These are phyloP conservation scores for Talaromyces proteolyticus DNA, from an alignment of 495 filamentous ascomycete genomes.

Conservation along the genomic window DNA sequence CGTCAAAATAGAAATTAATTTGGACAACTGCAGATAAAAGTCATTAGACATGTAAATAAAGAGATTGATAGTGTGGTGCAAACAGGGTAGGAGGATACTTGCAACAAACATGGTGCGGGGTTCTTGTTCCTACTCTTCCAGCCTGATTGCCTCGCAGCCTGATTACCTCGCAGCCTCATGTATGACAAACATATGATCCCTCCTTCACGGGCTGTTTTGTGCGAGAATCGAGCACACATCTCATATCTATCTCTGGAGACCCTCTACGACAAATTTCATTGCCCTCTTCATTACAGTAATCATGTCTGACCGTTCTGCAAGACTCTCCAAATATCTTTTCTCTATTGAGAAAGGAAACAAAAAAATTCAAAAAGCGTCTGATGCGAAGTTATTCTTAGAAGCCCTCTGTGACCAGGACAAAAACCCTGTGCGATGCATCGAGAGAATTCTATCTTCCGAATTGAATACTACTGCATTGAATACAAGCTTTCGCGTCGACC, in stretches of 20 bases:
- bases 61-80: no score
- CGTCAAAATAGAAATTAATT: no score
- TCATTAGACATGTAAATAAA: no score
- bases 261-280: no score
- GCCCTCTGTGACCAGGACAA: conserved; percentile 39
- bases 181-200: no score
- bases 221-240: neutral
- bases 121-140: no score
- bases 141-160: no score
- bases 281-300: neutral
- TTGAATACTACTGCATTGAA: conserved; percentile 36
- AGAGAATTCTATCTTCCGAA: conserved; percentile 41
- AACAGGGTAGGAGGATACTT: no score
- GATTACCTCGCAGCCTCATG: no score
- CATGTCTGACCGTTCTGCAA: neutral
- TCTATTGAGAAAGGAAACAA: conserved; percentile 13
- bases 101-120: no score
- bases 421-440: conserved; percentile 41
- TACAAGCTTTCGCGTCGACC: conserved; percentile 32
- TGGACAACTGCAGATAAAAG: no score
- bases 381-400: conserved; percentile 53
- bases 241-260: neutral
- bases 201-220: no score
- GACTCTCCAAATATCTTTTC: conserved; percentile 11
- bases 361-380: conserved; percentile 13